Evolutionary conservation across 805 yeast genomes (phyloP).

Genomic region (Blastobotrys muscicola): DNA sequence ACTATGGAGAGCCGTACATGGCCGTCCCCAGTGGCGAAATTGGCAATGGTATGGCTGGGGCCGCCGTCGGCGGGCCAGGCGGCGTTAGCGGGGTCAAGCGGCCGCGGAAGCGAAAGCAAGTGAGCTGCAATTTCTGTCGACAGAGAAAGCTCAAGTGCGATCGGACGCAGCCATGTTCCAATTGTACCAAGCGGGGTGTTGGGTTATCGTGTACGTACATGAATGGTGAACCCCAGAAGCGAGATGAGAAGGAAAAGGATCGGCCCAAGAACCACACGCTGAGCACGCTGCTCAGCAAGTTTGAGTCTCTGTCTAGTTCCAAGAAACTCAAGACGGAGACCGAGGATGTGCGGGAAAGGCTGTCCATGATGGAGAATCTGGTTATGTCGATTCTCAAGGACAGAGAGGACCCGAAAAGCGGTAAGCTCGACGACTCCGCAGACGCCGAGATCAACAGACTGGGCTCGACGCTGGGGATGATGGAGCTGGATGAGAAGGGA

Average conservation of each 20-base stretch:
- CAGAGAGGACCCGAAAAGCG: slow-evolving; percentile 1
- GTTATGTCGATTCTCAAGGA: slow-evolving; percentile 18
- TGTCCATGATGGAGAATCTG: slow-evolving; percentile 23
- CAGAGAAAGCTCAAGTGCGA: slow-evolving; percentile 28
- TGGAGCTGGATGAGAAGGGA: slow-evolving; percentile 26
- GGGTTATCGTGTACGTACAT: slow-evolving; percentile 13
- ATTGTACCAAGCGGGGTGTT: slow-evolving; percentile 21
- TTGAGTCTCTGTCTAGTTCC: background rate
- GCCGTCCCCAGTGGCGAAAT: background rate
- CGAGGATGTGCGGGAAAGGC: slow-evolving; percentile 19
- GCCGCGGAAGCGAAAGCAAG: slow-evolving; percentile 23
- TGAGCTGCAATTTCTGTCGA: slow-evolving; percentile 26
- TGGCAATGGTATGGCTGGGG: background rate
- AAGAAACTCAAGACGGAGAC: background rate
- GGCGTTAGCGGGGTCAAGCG: background rate
- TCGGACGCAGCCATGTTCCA: slow-evolving; percentile 26
- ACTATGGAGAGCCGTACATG: background rate
- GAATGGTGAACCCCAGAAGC: background rate
- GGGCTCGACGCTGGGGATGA: slow-evolving; percentile 26
- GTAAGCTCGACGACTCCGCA: background rate
- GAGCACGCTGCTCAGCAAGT: background rate
- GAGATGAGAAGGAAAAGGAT: background rate
- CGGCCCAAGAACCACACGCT: background rate
- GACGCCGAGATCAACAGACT: slow-evolving; percentile 11
- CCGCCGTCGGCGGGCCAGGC: background rate